Evolutionary conservation across 2,329 filamentous ascomycete species (phyloP), one percentile per base, ranked within the genome.

Genomic region (Bimuria novae-zelandiae): DNA sequence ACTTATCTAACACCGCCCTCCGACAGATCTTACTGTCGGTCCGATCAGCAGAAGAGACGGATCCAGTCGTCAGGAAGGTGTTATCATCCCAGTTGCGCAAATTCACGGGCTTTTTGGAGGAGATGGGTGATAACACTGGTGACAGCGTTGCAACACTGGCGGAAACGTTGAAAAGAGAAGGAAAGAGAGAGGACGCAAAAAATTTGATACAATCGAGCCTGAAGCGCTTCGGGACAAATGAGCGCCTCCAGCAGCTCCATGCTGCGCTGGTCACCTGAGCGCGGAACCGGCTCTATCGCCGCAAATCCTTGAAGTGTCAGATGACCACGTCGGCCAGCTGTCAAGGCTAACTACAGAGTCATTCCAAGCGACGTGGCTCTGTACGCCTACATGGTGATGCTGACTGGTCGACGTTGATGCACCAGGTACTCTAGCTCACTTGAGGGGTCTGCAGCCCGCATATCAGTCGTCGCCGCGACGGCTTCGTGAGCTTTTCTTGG

Each of bases 401-500:
- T 16, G 17, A 23, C 17, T 23, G 12, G 42, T 19, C 30, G 17
- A 12, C 3, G 39, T 5, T 14, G 45, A 40, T 16, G 22, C 43
- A 21, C 11, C 27, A 17, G 5, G 16, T 37, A 37, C 17, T n/a
- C 11, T 37, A 16, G 16, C 4, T 37, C 12, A 11, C 6, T n/a
- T 17, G n/a, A 25, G 11, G 25, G 14, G n/a, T 8, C 51, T 27
- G 21, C n/a, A 43, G 25, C 25, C 25, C 52, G 48, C 45, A 49
- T 45, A 39, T 72, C 59, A 74, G 44, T 71, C 69, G 48, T 70
- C 64, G 49, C 64, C 59, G 42, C 65, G 62, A 44, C 75, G 72
- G 63, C 79, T 76, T 51, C 84, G 76, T 57, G 77, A 77, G 60
- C 75, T 79, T 71, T 88, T 88, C 73, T 87, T 87, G 63, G 75